phyloP scores from a whole-genome alignment of 2,329 filamentous ascomycete genomes.

The Colletotrichum chrysophilum region DNA sequence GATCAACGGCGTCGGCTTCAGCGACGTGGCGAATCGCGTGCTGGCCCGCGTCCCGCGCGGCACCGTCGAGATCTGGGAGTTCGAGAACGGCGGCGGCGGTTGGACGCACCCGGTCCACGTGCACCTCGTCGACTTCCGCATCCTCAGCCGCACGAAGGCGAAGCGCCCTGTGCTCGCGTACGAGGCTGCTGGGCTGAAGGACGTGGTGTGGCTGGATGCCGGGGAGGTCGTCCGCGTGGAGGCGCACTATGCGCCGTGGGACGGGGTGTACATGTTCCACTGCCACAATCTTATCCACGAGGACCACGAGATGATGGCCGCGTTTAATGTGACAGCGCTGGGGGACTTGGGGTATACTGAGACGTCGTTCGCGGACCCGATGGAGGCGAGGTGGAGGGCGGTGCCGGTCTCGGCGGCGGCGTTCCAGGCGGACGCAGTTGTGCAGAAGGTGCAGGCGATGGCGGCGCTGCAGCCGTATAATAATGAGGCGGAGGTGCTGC shows the following conservation, averaged over 20 bases:
- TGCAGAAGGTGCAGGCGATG: conserved; percentile 6
- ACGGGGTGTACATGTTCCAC: conserved; percentile 57
- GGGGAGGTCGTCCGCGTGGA: conserved; percentile 56
- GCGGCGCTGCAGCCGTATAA: conserved; percentile 16
- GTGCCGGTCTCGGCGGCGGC: neutral
- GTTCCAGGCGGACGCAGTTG: neutral
- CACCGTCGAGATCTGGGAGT: conserved; percentile 53
- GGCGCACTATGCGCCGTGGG: conserved; percentile 57
- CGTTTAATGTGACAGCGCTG: conserved; percentile 47
- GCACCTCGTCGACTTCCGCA: conserved; percentile 63
- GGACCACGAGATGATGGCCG: conserved; percentile 52
- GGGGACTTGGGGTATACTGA: conserved; percentile 43
- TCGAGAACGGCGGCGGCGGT: conserved; percentile 53
- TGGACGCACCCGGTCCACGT: conserved; percentile 62
- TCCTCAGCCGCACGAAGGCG: conserved; percentile 52
- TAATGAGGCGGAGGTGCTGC: neutral
- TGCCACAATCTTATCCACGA: conserved; percentile 53
- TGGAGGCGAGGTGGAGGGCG: conserved; percentile 38
- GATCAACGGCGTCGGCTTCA: conserved; percentile 56
- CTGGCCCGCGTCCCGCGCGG: conserved; percentile 52
- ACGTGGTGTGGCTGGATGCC: conserved; percentile 59
- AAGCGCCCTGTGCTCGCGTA: conserved; percentile 50
- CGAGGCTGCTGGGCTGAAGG: conserved; percentile 60
- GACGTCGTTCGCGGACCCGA: conserved; percentile 40
- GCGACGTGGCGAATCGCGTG: conserved; percentile 51